Evolutionary conservation across 73 alveolate genomes (phyloP), one percentile per base, ranked within the genome.

Genomic region (Symbiodinium natans): DNA sequence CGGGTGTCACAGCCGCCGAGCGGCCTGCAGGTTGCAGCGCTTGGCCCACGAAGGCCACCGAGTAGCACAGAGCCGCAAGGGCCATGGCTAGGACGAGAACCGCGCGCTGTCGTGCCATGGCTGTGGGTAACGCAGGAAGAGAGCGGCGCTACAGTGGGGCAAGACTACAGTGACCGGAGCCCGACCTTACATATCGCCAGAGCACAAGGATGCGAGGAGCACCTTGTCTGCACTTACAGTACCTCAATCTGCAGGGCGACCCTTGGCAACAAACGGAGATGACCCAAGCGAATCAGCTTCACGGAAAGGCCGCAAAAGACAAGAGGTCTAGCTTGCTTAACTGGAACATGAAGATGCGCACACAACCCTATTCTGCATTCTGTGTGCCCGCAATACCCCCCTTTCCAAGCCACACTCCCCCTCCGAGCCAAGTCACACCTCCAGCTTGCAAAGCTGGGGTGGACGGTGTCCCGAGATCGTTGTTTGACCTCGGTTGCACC

Each of bases 391-490:
- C n/a, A n/a, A n/a, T n/a, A 13, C 59, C 59, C 59, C 6, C 13
- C 21, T 46, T 46, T 13, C 6, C 59, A 13, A 9, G 59, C 13
- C 21, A 46, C 21, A 46, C 13, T 6, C 59, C 59, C 59, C n/a
- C 39, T 8, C 42, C 25, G 33, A 39, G 63, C 59, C 25, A 34
- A 41, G 97, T 29, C 48, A 40, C 97, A 15, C 89, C 97, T 31
- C 97, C 97, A 19, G 97, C 89, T 46, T 90, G 97, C 46, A 90
- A 75, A 29, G 97, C 97, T 73, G 97, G 97, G 29, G 97, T 90
- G 11, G 97, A 84, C 3, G 97, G 97, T 56, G 97, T 90, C 27
- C 97, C 97, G 36, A 90, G 80, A 31, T 90, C 97, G 80, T 73
- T 73, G 88, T 90, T 90, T 15, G 97, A 90, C 97, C 97, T 90